Evolutionary conservation across 495 filamentous ascomycete genomes (phyloP).

Genomic region (Cercophora scortea): DNA sequence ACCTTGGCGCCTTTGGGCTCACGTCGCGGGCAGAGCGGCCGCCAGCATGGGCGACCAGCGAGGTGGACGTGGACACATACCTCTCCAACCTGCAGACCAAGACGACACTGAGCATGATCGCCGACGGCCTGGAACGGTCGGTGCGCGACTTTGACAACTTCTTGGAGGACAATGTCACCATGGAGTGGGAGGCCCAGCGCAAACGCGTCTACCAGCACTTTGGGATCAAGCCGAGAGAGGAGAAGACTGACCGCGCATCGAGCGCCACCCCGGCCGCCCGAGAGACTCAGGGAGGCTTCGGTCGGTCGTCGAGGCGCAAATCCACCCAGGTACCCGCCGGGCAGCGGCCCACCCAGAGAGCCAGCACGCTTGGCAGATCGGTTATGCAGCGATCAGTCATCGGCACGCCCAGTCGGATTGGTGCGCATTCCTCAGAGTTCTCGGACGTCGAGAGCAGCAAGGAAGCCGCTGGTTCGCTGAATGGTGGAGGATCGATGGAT

Average conservation of each 20-base stretch:
- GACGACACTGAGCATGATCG: slow-evolving; percentile 83
- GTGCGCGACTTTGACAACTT: slow-evolving; percentile 86
- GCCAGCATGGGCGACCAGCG: slow-evolving; percentile 22
- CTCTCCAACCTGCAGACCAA: slow-evolving; percentile 78
- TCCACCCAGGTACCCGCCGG: slow-evolving; percentile 29
- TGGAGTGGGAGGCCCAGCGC: slow-evolving; percentile 92
- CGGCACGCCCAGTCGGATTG: slow-evolving; percentile 59
- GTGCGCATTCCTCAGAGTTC: slow-evolving; percentile 50
- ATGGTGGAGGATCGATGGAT: slow-evolving; percentile 42
- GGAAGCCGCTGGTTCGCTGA: slow-evolving; percentile 28
- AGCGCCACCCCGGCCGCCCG: slow-evolving; percentile 51
- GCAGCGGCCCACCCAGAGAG: slow-evolving; percentile 27
- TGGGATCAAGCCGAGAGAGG: slow-evolving; percentile 65
- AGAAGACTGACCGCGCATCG: slow-evolving; percentile 26
- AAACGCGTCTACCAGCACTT: slow-evolving; percentile 93
- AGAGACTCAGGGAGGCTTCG: slow-evolving; percentile 40
- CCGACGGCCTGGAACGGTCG: slow-evolving; percentile 77
- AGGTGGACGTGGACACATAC: slow-evolving; percentile 78
- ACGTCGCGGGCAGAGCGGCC: slow-evolving; percentile 26
- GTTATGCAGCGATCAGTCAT: slow-evolving; percentile 73
- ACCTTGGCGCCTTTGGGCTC: slow-evolving; percentile 55
- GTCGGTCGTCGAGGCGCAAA: slow-evolving; percentile 47
- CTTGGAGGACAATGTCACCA: slow-evolving; percentile 85
- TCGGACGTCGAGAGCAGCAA: slow-evolving; percentile 56
- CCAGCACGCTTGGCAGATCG: slow-evolving; percentile 66